A percentile compares a stretch with the other conserved stretches of the same genome.
phyloP scores from a whole-genome alignment of 2,329 filamentous ascomycete genomes.

The Botryotinia narcissicola region DNA sequence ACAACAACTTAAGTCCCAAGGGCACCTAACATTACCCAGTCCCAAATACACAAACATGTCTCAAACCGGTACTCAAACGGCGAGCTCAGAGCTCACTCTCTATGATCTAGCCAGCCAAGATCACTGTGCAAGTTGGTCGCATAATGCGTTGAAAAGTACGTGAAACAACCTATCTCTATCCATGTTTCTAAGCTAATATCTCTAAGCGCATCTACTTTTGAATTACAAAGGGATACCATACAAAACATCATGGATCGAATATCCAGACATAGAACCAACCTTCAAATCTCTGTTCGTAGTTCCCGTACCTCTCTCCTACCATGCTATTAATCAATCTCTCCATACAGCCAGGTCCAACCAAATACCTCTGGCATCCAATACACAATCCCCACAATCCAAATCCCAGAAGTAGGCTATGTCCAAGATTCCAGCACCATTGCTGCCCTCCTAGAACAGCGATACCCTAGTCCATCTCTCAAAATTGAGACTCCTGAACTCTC shows the following conservation, averaged over 20 bases:
- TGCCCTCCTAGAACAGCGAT: slow-evolving; percentile 52
- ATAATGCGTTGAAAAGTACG: slow-evolving; percentile 70
- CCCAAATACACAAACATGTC: background rate
- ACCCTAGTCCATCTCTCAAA: slow-evolving; percentile 53
- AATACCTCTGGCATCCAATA: slow-evolving; percentile 42
- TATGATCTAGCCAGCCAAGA: slow-evolving; percentile 61
- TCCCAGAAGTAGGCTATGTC: slow-evolving; percentile 56
- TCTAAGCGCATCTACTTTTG: slow-evolving; percentile 52
- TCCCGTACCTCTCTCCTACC: background rate
- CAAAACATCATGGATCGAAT: slow-evolving; percentile 67
- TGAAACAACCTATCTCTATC: slow-evolving; percentile 8
- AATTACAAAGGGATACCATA: slow-evolving; percentile 69
- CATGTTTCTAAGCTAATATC: slow-evolving; percentile 9
- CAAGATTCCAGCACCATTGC: slow-evolving; percentile 66
- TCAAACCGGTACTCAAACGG: background rate
- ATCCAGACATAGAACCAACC: slow-evolving; percentile 59
- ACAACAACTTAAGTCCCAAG: background rate
- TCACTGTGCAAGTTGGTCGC: slow-evolving; percentile 55
- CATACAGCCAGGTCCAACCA: slow-evolving; percentile 43
- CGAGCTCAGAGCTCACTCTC: slow-evolving; percentile 45
- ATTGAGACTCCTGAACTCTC: slow-evolving; percentile 52
- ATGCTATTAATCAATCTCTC: slow-evolving; percentile 15
- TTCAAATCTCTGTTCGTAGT: slow-evolving; percentile 52
- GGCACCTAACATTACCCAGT: background rate
- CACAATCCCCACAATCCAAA: slow-evolving; percentile 54